A percentile compares a stretch with the other conserved stretches of the same genome.
phyloP scores from a whole-genome alignment of 164 flowering plant species.

The Cinnamomum micranthum region DNA sequence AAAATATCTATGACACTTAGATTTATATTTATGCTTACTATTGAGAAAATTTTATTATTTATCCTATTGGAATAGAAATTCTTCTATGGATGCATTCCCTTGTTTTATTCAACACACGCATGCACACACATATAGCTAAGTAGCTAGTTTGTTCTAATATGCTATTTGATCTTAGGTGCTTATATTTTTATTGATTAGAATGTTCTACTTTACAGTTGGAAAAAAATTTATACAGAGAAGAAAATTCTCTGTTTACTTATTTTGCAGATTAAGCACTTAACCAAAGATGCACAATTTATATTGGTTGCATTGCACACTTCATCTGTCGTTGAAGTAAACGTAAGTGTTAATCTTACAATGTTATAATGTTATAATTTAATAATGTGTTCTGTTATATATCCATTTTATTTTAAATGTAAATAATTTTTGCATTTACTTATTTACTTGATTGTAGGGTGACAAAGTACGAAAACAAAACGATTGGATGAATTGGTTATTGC shows the following conservation, averaged over 20 bases:
- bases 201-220: neutral
- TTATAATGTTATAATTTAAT: no score
- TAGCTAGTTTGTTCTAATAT: no score
- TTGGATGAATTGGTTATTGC: slow-evolving; percentile 49
- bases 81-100: no score
- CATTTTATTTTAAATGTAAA: neutral
- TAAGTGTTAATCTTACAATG: slow-evolving; percentile 8
- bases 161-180: neutral
- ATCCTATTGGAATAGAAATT: no score
- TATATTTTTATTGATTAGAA: neutral
- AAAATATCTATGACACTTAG: no score
- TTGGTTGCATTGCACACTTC: slow-evolving; percentile 53
- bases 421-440: neutral
- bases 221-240: neutral
- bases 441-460: slow-evolving; percentile 40
- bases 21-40: no score
- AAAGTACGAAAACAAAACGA: slow-evolving; percentile 52
- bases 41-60: no score
- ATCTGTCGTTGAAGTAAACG: slow-evolving; percentile 57
- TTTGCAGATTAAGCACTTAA: slow-evolving; percentile 55
- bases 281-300: slow-evolving; percentile 39
- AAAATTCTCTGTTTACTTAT: slow-evolving; percentile 7
- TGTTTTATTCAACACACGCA: no score
- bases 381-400: neutral
- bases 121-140: no score